Evolutionary conservation across 1,284 basidiomycete species (phyloP), one percentile per base, ranked within the genome.

Genomic region (Peniophora sp.): DNA sequence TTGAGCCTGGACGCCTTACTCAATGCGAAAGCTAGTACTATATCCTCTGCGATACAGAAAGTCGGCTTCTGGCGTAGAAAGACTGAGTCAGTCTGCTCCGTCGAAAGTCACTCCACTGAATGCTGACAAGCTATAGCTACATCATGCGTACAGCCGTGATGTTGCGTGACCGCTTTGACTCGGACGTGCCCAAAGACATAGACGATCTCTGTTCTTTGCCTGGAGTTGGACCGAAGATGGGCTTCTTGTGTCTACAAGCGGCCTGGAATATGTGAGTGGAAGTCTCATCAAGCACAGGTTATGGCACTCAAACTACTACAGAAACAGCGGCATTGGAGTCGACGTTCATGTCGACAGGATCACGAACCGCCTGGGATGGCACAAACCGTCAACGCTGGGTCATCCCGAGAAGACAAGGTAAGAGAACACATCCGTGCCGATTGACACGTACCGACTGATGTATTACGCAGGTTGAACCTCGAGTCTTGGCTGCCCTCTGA

Each of bases 331-430:
- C 0, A 97, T 99, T 36, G 96, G 96, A 0, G 95, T 98, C 0
- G 96, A 98, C 60, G 88, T 92, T 0, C 94, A 99, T 62, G 96
- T 99, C 1, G 94, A 98, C 59, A 75, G 96, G 1, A 95, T 98
- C 51, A 92, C 93, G 12, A 96, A 97, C 60, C 76, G 94, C 17
- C 68, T 98, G 0, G 85, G 88, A 20, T 98, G 96, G 96, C 92
- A 97, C 65, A 79, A 81, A 50, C 81, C 78, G 2, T 80, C 81
- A 3, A 96, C 93, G 0, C 91, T 41, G n/a, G 37, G 85, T 58
- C 88, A 75, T 1, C 89, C 96, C 0, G 95, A 98, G 64, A 81
- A 90, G 61, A 97, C 96, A 0, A 73, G 91, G 86, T 85, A 52
- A 27, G 61, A 24, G 5, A 15, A 41, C 15, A 5, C 37, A 17